A percentile compares a stretch with the other conserved stretches of the same genome.
Evolutionary conservation across 495 filamentous ascomycete genomes (phyloP).

Genomic region (Penicillium salamii): DNA sequence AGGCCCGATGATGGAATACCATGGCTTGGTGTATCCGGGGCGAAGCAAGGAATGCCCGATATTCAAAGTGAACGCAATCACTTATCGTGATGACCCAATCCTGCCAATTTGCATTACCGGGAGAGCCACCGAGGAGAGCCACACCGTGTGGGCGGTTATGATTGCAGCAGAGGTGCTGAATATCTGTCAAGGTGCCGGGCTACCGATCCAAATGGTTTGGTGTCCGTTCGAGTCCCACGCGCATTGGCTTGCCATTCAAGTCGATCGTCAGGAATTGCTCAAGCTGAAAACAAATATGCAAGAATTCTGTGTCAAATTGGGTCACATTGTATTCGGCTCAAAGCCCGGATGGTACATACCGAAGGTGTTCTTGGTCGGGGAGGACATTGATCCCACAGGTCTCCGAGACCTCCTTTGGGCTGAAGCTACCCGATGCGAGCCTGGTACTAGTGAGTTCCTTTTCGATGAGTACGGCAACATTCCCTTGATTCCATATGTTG

Average conservation of each 20-base stretch:
- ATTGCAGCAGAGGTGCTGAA: conserved; percentile 27
- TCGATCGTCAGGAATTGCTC: conserved; percentile 19
- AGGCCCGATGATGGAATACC: conserved; percentile 37
- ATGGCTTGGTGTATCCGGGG: conserved; percentile 32
- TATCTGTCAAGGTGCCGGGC: conserved; percentile 22
- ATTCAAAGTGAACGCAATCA: conserved; percentile 38
- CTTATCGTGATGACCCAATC: conserved; percentile 31
- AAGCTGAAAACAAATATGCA: conserved; percentile 17
- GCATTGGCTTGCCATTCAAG: conserved; percentile 25
- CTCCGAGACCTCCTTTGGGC: conserved; percentile 31
- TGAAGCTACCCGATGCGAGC: conserved; percentile 28
- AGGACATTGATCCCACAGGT: conserved; percentile 27
- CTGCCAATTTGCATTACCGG: conserved; percentile 31
- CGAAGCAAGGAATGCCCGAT: conserved; percentile 24
- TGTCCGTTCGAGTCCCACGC: conserved; percentile 29
- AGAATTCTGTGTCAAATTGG: conserved; percentile 19
- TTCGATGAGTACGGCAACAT: conserved; percentile 26
- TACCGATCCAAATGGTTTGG: conserved; percentile 24
- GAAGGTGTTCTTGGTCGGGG: conserved; percentile 24
- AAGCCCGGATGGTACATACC: conserved; percentile 27
- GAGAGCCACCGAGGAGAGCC: conserved; percentile 31
- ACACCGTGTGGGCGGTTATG: conserved; percentile 24
- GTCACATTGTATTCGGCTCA: conserved; percentile 22
- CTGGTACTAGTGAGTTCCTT: conserved; percentile 23
- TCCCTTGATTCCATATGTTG: conserved; percentile 30